Evolutionary conservation across 2,329 filamentous ascomycete genomes (phyloP), one percentile per base, ranked within the genome.

Genomic region (Gaeumannomyces tritici): DNA sequence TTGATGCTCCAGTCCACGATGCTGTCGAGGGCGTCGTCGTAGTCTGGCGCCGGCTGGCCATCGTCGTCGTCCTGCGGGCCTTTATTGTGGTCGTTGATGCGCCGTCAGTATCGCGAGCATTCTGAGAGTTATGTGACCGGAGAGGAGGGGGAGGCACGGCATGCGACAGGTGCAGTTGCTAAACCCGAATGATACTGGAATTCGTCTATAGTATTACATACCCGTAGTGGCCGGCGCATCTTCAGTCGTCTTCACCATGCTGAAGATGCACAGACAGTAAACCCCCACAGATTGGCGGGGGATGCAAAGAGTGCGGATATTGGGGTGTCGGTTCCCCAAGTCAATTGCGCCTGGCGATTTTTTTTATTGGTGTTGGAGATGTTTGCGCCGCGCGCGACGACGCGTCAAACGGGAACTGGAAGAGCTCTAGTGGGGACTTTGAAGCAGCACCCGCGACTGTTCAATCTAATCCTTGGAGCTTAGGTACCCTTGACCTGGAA

Each of bases 1-100:
- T 59, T 47, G 57, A 59, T 35, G 57, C 6, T 26, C 57, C 57
- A 35, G 57, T 33, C 57, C 24, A 59, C 57, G 57, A 59, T 59
- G 29, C 29, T 42, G 33, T 59, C 57, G 4, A 51, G 42, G 18
- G 6, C 21, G 18, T 51, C 42, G 42, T 51, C 42, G 42, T 51
- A 51, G 42, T 51, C 42, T 9, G 42, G 18, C 42, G 42, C 8
- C 42, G 33, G 13, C 33, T 8, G 8, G 33, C 33, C 33, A 2
- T 13, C 33, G 29, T 9, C 33, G 13, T 35, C 33, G 13, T 15
- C 33, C 33, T 35, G 33, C 33, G 33, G 13, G 33, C 33, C 33
- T 35, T 35, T 35, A 1, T 18, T 35, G 33, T 35, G 3, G 13
- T 33, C 8, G n/a, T n/a, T 5, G 33, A 35, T 35, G 33, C 33